phyloP scores from a whole-genome alignment of 345 rosid species.

The Brassica incana region DNA sequence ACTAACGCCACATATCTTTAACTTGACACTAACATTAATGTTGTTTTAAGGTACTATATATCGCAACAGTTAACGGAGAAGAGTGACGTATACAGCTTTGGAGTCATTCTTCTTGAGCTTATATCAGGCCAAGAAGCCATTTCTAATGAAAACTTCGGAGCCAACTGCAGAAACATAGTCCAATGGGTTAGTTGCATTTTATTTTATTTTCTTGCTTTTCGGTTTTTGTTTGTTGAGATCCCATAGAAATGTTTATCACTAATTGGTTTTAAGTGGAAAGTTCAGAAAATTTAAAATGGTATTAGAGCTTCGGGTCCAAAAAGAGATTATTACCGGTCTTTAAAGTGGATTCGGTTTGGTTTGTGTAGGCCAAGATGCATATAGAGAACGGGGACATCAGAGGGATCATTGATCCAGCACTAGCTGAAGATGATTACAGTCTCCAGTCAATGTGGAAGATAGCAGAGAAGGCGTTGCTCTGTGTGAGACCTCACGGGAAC shows the following conservation, averaged over 20 bases:
- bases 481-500: constrained; percentile 89
- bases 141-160: constrained; percentile 86
- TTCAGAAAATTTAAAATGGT: too few species aligned
- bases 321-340: too few species aligned
- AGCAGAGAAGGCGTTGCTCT: constrained; percentile 89
- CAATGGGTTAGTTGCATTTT: constrained; percentile 76
- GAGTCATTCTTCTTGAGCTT: constrained; percentile 93
- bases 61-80: constrained; percentile 97
- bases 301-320: too few species aligned
- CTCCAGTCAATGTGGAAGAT: constrained; percentile 99
- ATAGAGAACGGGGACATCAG: constrained; percentile 94
- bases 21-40: background rate
- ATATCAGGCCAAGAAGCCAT: constrained; percentile 97
- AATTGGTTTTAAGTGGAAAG: too few species aligned
- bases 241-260: too few species aligned
- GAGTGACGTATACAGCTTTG: constrained; percentile 98
- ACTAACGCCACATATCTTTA: too few species aligned
- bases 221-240: background rate
- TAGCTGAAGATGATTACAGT: constrained; percentile 61
- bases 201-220: background rate
- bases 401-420: constrained; percentile 75
- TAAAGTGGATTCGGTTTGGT: too few species aligned
- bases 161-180: constrained; percentile 90
- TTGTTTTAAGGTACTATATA: constrained; percentile 74
- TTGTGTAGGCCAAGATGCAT: constrained; percentile 76